phyloP scores from a whole-genome alignment of 345 rosid genomes.

The Eucalyptus polyanthemos region DNA sequence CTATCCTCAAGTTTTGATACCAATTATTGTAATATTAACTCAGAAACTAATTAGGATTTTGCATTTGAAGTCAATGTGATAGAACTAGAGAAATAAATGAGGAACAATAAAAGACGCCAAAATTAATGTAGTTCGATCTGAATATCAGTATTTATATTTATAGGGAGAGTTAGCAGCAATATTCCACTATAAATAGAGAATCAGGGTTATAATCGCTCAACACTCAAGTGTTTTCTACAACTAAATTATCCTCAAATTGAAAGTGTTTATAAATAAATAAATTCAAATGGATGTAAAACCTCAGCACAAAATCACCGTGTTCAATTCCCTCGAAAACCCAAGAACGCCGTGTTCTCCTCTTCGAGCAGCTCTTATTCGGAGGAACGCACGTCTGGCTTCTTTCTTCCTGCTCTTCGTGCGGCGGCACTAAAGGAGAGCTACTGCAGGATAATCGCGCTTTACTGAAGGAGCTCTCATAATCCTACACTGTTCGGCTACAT shows the following conservation, averaged over 20 bases:
- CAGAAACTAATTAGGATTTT: neutral
- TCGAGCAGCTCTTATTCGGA: neutral
- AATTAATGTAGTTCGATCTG: rapidly evolving
- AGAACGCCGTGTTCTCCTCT: neutral
- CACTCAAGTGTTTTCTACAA: rapidly evolving
- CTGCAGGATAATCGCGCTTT: neutral
- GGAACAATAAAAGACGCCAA: neutral
- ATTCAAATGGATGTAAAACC: too few relatives aligned
- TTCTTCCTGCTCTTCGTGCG: neutral
- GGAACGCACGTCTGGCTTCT: neutral
- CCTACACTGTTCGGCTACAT: neutral
- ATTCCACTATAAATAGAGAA: too few relatives aligned
- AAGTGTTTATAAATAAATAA: too few relatives aligned
- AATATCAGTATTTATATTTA: too few relatives aligned
- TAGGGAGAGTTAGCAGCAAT: neutral
- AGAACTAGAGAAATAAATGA: neutral
- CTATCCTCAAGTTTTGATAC: too few relatives aligned
- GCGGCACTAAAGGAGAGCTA: neutral
- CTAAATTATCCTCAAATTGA: too few relatives aligned
- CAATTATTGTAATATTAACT: too few relatives aligned
- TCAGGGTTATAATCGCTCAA: neutral
- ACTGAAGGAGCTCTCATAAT: neutral
- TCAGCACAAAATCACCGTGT: too few relatives aligned
- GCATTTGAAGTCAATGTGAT: too few relatives aligned
- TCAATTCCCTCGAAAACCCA: neutral